Evolutionary conservation across 208 protist species (phyloP), one percentile per base, ranked within the genome.

Genomic region (Acanthamoeba healyi): DNA sequence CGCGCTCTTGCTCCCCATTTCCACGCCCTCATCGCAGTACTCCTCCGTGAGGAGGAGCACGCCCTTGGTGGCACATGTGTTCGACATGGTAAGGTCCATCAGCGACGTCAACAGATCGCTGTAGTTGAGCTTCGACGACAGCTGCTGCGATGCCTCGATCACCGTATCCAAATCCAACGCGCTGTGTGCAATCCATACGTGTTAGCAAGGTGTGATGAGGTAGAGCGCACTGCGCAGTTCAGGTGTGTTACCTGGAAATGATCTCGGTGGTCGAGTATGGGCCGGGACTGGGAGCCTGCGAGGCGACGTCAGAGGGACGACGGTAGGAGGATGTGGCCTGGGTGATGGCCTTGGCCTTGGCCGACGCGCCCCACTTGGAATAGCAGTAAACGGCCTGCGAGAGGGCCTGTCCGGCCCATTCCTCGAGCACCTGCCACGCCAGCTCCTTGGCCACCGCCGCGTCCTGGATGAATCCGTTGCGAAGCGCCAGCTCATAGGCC

Each of bases 391-490:
- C 77, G 29, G 77, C 22, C 44, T 86, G 29, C 44, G 77, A 29
- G 46, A 40, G 29, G 44, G 77, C 77, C 77, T 86, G 77, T 7
- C 34, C 77, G 77, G 44, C 26, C 77, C 22, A 42, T n/a, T 29
- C 77, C 29, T 40, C 29, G 26, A 86, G 77, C 40, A 86, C 77
- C 77, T 86, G 77, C 77, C 77, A 86, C 24, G 56, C 17, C n/a
- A 91, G 84, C 61, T 91, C 84, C 84, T 91, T 91, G 38, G 84
- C 84, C 19, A 91, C n/a, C 2, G 84, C 84, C 34, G 84, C 84
- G 61, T 91, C 84, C 84, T 91, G 84, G 6, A 74, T 40, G 84
- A 72, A 91, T 3, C 84, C 84, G 29, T 91, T 65, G 46, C 36
- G 26, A 7, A 91, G 17, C 26, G 84, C 84, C 51, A 91, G 29